phyloP scores from a whole-genome alignment of 805 yeast species.

The Zygosaccharomyces siamensis region DNA sequence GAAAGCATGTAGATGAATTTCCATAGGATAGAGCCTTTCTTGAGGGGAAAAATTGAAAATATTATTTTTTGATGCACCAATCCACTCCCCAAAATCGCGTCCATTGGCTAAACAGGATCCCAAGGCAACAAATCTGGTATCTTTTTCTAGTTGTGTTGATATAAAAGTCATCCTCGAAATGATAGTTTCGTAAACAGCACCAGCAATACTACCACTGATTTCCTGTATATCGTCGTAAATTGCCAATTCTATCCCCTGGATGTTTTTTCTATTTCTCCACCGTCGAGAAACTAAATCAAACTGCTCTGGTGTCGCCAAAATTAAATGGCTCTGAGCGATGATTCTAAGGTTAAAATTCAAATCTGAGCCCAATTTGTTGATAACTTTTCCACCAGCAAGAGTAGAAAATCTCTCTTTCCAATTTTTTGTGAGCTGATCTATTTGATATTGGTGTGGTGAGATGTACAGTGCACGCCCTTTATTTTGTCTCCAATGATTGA shows the following conservation, averaged over 20 bases:
- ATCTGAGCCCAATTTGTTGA: slow-evolving; percentile 53
- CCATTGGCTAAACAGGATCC: slow-evolving; percentile 68
- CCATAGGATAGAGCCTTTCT: slow-evolving; percentile 52
- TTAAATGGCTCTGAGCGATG: slow-evolving; percentile 57
- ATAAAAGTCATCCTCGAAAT: slow-evolving; percentile 70
- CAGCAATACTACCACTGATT: slow-evolving; percentile 53
- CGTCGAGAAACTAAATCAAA: slow-evolving; percentile 69
- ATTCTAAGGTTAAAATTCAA: slow-evolving; percentile 48
- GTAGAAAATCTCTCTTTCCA: slow-evolving; percentile 52
- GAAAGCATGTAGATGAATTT: slow-evolving; percentile 51
- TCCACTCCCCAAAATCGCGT: slow-evolving; percentile 79
- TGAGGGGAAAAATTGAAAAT: slow-evolving; percentile 67
- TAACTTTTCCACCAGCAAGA: slow-evolving; percentile 52
- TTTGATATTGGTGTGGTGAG: slow-evolving; percentile 53
- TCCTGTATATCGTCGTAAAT: slow-evolving; percentile 71
- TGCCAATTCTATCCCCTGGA: slow-evolving; percentile 62
- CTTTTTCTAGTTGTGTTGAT: slow-evolving; percentile 55
- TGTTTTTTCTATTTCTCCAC: slow-evolving; percentile 74
- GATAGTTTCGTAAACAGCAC: slow-evolving; percentile 63
- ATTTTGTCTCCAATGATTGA: slow-evolving; percentile 66
- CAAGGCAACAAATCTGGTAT: slow-evolving; percentile 62
- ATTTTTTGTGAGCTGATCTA: slow-evolving; percentile 41
- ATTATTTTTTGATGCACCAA: slow-evolving; percentile 59
- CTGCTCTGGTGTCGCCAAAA: slow-evolving; percentile 74
- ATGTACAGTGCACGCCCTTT: slow-evolving; percentile 70